These are phyloP conservation scores for Boletus semigastroideus DNA, from an alignment of 1,284 basidiomycete genomes.

Conservation along the genomic window DNA sequence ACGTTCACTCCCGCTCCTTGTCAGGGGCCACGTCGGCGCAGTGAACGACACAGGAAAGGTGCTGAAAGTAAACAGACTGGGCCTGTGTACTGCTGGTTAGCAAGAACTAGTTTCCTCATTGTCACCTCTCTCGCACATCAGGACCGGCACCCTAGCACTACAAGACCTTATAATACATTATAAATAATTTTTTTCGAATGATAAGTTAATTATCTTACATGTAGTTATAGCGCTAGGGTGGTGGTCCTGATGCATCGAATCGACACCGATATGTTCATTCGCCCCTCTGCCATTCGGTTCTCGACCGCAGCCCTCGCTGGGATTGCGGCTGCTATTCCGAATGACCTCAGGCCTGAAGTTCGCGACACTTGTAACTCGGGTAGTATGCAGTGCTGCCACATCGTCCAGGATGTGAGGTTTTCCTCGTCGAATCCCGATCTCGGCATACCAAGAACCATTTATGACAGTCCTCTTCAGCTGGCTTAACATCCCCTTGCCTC, in stretches of 20 bases:
- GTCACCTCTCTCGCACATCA: background rate
- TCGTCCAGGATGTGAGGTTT: background rate
- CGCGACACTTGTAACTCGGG: conserved; percentile 14
- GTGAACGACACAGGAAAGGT: background rate
- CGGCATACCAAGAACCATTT: background rate
- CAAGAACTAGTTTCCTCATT: background rate
- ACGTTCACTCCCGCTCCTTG: background rate
- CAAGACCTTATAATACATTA: too few relatives aligned
- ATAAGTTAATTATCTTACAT: too few relatives aligned
- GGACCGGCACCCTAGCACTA: too few relatives aligned
- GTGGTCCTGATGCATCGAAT: too few relatives aligned
- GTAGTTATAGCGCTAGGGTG: too few relatives aligned
- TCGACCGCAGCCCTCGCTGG: conserved; percentile 8
- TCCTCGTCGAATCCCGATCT: background rate
- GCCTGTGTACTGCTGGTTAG: background rate
- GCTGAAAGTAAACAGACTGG: background rate
- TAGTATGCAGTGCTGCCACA: conserved; percentile 14
- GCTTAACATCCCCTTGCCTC: background rate
- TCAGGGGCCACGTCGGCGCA: background rate
- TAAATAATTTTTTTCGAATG: too few relatives aligned
- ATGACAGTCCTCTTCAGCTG: conserved; percentile 6
- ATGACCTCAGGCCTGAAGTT: background rate
- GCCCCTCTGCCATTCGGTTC: conserved; percentile 5
- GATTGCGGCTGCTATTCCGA: conserved; percentile 8
- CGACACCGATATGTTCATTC: conserved; percentile 16